phyloP scores from a whole-genome alignment of 2,329 filamentous ascomycete species.

The Apiospora kogelbergensis region DNA sequence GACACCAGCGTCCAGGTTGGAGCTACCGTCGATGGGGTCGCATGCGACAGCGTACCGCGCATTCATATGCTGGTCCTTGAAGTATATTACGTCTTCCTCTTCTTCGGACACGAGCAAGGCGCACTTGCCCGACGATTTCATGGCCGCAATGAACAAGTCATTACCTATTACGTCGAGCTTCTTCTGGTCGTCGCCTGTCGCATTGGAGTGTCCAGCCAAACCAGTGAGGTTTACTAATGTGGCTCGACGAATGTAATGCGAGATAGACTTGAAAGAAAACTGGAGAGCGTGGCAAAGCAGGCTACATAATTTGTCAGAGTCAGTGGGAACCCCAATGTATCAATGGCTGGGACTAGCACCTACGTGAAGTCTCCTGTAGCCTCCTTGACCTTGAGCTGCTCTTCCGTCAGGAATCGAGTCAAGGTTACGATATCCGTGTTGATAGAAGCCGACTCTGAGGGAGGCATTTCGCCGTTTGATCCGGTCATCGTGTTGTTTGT shows the following conservation, averaged over 20 bases:
- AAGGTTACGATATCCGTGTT: constrained; percentile 97
- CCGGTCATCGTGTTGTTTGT: constrained; percentile 5
- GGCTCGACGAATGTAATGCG: constrained; percentile 97
- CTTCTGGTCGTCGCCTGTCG: constrained; percentile 97
- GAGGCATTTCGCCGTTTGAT: constrained; percentile 22
- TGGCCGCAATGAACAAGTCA: constrained; percentile 93
- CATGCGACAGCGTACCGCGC: constrained; percentile 94
- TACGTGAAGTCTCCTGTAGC: constrained; percentile 99
- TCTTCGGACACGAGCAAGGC: constrained; percentile 96
- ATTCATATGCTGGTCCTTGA: constrained; percentile 68
- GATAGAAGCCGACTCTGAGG: constrained; percentile 67
- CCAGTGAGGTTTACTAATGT: constrained; percentile 94
- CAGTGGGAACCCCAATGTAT: neutral
- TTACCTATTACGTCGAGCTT: constrained; percentile 99
- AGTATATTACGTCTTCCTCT: constrained; percentile 89
- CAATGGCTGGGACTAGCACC: constrained; percentile 31
- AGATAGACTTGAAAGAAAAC: constrained; percentile 99
- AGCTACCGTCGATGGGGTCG: constrained; percentile 96
- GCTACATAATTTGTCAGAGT: constrained; percentile 43
- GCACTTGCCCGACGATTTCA: constrained; percentile 90
- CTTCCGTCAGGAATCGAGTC: constrained; percentile 93
- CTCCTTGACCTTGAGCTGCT: constrained; percentile 89
- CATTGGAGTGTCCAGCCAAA: constrained; percentile 91
- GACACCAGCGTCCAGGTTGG: constrained; percentile 95
- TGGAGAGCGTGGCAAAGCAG: constrained; percentile 96